Evolutionary conservation across 345 rosid species (phyloP), one percentile per base, ranked within the genome.

Genomic region (Jatropha curcas): DNA sequence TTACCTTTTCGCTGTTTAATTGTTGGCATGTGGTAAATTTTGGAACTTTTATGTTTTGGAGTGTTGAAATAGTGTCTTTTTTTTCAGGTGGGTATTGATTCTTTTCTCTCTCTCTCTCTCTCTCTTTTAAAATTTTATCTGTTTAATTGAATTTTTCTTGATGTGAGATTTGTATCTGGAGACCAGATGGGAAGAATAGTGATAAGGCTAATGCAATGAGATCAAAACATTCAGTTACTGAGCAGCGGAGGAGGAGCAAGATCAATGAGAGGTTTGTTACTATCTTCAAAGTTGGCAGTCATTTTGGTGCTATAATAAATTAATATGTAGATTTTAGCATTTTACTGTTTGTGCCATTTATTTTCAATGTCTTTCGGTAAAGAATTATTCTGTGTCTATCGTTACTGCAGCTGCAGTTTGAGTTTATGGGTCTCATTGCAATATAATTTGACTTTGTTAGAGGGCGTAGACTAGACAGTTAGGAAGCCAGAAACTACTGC

Each of bases 231-330:
- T 92, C 99, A 0, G 99, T 92, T 52, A 95, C 96, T 0, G 98
- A 95, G 83, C 99, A 92, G 84, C 86, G 96, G 25, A 80, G 98
- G 73, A 87, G 99, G 78, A 95, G 97, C 89, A 95, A 92, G 86
- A 95, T 95, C 74, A 95, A 95, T 34, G 99, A 95, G 83, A 92
- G 99, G 96, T 89, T 66, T 71, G 67, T 27, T 60, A 34, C 53
- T 65, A 13, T 31, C 53, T 55, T 70, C 35, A 65, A 12, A 35
- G 7, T 61, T 61, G 45, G 46, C 27, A 7, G 66, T 35, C 24
- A 3, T 20, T 61, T 61, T 34, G 16, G 46, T 61, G 43, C 24
- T n/a, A 61, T 20, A 13, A 41, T 41, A 41, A 41, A 41, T 33
- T 27, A 13, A 24, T 70, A 28, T n/a, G 27, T 7, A 3, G 24